A percentile compares a stretch with the other conserved stretches of the same genome.
Conservation (phyloP, 1,139 yeast genomes). For the Eremothecium sinecaudum region DNA sequence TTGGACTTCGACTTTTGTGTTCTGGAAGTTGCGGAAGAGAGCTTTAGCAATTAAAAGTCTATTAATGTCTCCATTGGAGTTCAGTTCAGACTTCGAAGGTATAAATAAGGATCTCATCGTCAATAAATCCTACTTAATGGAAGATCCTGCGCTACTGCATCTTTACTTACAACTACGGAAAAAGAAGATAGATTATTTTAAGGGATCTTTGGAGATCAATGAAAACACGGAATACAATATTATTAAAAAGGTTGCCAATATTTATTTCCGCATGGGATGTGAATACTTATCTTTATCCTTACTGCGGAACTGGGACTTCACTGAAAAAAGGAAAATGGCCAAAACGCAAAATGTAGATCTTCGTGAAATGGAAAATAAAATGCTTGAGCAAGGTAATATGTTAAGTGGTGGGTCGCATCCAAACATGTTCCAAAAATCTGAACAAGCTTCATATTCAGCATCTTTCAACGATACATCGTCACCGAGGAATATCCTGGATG, state of each 20-base stretch:
- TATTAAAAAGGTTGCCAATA: slow-evolving; percentile 52
- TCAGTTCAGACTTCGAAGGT: background rate
- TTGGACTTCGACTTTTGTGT: slow-evolving; percentile 79
- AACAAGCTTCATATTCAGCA: slow-evolving; percentile 6
- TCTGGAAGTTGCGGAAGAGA: slow-evolving; percentile 53
- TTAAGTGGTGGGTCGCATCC: no score
- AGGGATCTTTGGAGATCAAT: slow-evolving; percentile 42
- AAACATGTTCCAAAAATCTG: no score
- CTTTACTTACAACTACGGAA: slow-evolving; percentile 55
- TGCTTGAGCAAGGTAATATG: no score
- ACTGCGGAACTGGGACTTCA: slow-evolving; percentile 61
- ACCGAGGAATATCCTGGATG: slow-evolving; percentile 9
- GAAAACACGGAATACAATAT: slow-evolving; percentile 49
- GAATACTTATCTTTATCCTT: slow-evolving; percentile 62
- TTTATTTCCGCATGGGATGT: slow-evolving; percentile 86
- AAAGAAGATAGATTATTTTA: slow-evolving; percentile 38
- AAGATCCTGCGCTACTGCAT: slow-evolving; percentile 72
- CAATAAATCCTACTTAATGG: slow-evolving; percentile 46
- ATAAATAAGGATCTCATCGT: slow-evolving; percentile 8
- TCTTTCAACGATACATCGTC: background rate
- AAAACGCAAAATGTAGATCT: no score
- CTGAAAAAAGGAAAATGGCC: slow-evolving; percentile 20
- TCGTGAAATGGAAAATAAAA: no score
- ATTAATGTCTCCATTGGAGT: slow-evolving; percentile 30
- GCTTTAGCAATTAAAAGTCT: slow-evolving; percentile 56